Evolutionary conservation across 2,329 filamentous ascomycete species (phyloP).

Genomic region (Pseudogymnoascus sp.): DNA sequence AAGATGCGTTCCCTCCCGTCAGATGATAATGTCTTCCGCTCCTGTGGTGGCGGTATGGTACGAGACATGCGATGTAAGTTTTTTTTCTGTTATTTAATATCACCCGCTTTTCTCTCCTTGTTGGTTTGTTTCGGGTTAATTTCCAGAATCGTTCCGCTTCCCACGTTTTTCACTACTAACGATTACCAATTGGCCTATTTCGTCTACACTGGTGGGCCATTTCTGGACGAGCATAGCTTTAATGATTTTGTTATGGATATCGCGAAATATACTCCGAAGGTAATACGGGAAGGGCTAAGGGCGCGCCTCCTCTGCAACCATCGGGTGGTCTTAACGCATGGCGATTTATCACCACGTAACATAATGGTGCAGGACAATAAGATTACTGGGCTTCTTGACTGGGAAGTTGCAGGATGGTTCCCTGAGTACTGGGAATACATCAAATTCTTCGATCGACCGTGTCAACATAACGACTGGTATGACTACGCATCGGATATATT

Average conservation of each 20-base stretch:
- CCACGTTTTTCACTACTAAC: not conserved
- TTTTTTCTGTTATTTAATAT: not conserved
- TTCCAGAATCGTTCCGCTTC: not conserved
- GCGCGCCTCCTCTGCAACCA: not conserved
- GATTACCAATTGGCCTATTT: not conserved
- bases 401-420: slow-evolving; percentile 13
- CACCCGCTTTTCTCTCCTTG: not conserved
- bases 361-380: slow-evolving; percentile 13
- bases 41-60: not conserved
- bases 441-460: not conserved
- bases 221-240: not conserved
- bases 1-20: not conserved
- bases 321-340: slow-evolving; percentile 9
- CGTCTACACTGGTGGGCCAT: not conserved
- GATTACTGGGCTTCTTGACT: slow-evolving; percentile 14
- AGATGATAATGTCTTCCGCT: not conserved
- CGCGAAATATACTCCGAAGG: not conserved
- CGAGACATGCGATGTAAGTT: not conserved
- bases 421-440: slow-evolving; percentile 15
- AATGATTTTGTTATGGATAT: not conserved
- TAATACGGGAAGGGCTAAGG: not conserved
- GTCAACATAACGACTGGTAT: not conserved
- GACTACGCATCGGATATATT: not conserved
- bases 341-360: slow-evolving; percentile 10
- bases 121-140: not conserved